Base-by-base conservation (phyloP, 352 stramenopile species). In the Pythium aristosporum region DNA sequence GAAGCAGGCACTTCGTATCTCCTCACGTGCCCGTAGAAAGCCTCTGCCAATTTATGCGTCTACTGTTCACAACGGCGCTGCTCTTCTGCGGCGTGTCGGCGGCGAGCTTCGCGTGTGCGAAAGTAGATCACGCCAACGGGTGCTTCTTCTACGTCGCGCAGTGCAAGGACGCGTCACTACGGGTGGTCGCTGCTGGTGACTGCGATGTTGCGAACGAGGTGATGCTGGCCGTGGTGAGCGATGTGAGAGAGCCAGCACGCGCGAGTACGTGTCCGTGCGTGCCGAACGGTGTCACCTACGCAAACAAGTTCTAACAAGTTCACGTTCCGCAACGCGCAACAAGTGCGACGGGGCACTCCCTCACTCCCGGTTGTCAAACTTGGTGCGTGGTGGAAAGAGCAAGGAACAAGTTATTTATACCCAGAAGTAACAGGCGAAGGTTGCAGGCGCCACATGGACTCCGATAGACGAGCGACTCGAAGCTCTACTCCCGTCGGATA, bases 251-350 rank as follows among this genome's bases (percentile, higher is more conserved):
- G 32, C 32, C 32, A 10, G 32, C 32, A 36, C 32, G 32, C 32
- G 32, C 32, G 32, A 36, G 32, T 36, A 36, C 32, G 9, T 36
- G 32, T 9, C 32, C 32, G 56, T 66, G 10, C 66, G 63, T 32
- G 63, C 46, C 63, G 3, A 57, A 71, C 50, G 42, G 34, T 32
- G 44, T 53, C 28, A 67, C 60, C 32, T 67, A 71, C 54, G n/a
- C 42, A n/a, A n/a, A n/a, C n/a, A n/a, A n/a, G n/a, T n/a, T n/a
- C n/a, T 10, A 67, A 71, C 48, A 54, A 56, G 21, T 70, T 56
- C 30, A 28, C 32, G 30, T 34, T 70, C 20, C 10, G 30, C 10
- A 30, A 30, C 30, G 39, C 49, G 4, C 34, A 54, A 21, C 65
- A 41, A 37, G 15, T 32, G 11, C 32, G 32, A 46, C 32, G 23